Evolutionary conservation across 2,329 filamentous ascomycete genomes (phyloP).

Genomic region (Lachnellula willkommii): DNA sequence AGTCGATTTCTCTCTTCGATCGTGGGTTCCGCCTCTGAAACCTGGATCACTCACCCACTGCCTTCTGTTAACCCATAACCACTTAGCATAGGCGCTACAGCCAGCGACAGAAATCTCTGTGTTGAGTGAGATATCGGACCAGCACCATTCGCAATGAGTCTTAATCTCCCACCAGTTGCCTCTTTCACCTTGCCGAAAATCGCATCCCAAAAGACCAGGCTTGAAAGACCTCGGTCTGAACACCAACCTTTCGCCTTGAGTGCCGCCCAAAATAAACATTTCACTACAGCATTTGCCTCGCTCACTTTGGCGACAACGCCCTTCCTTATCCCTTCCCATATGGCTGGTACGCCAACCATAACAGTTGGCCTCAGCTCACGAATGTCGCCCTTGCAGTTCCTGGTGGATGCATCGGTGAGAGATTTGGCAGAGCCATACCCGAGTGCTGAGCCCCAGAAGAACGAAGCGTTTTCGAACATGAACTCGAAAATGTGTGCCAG

Average conservation of each 20-base stretch:
- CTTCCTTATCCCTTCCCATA: slow-evolving; percentile 98
- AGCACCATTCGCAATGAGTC: slow-evolving; percentile 90
- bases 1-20: too few species aligned
- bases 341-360: slow-evolving; percentile 88
- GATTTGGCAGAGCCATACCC: slow-evolving; percentile 91
- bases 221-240: slow-evolving; percentile 54
- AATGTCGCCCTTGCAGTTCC: slow-evolving; percentile 90
- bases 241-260: slow-evolving; percentile 56
- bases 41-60: too few species aligned
- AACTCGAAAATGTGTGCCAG: slow-evolving; percentile 96
- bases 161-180: slow-evolving; percentile 79
- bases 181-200: slow-evolving; percentile 92
- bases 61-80: slow-evolving; percentile 88
- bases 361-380: slow-evolving; percentile 84
- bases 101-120: slow-evolving; percentile 83
- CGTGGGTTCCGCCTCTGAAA: too few species aligned
- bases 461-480: slow-evolving; percentile 83
- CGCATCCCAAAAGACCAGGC: slow-evolving; percentile 66
- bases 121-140: slow-evolving; percentile 86
- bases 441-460: slow-evolving; percentile 86
- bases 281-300: slow-evolving; percentile 61
- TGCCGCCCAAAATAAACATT: slow-evolving; percentile 71
- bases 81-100: slow-evolving; percentile 87
- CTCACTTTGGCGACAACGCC: slow-evolving; percentile 71
- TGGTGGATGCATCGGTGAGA: slow-evolving; percentile 76